phyloP scores from a whole-genome alignment of 441 rosid species.

The Pelargonium australe region DNA sequence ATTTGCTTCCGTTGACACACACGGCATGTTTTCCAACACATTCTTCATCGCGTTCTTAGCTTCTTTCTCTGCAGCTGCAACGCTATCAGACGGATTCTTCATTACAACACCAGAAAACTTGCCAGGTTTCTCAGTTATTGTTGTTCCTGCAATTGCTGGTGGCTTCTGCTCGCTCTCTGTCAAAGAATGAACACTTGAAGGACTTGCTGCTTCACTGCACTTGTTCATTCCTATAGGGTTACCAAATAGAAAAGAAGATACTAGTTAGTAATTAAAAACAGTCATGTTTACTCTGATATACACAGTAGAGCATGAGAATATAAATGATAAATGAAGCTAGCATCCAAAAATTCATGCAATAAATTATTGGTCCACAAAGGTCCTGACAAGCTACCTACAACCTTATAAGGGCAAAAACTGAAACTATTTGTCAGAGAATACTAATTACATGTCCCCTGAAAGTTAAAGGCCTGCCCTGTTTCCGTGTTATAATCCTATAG shows the following conservation, averaged over 20 bases:
- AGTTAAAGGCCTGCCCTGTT: too few relatives aligned
- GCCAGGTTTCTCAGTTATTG: slow-evolving; percentile 13
- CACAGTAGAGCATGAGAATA: background rate
- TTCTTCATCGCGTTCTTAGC: slow-evolving; percentile 25
- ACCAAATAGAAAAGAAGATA: slow-evolving; percentile 2
- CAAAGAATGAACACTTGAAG: slow-evolving; percentile 33
- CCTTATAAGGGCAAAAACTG: too few relatives aligned
- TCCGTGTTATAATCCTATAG: too few relatives aligned
- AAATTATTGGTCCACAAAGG: too few relatives aligned
- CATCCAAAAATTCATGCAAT: too few relatives aligned
- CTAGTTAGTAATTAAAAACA: background rate
- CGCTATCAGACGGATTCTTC: slow-evolving; percentile 8
- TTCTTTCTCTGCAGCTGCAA: slow-evolving; percentile 5
- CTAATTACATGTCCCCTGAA: too few relatives aligned
- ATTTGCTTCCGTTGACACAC: slow-evolving; percentile 47
- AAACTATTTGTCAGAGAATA: too few relatives aligned
- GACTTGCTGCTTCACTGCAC: slow-evolving; percentile 37
- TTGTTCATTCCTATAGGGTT: slow-evolving; percentile 31
- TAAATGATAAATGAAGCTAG: too few relatives aligned
- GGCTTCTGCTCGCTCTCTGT: slow-evolving; percentile 31
- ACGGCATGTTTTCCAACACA: slow-evolving; percentile 54
- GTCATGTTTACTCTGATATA: too few relatives aligned
- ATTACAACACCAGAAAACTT: slow-evolving; percentile 7
- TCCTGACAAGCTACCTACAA: too few relatives aligned
- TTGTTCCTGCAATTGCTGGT: slow-evolving; percentile 6